Percentiles rank a stretch among this genome's conserved stretches.
These are phyloP conservation scores for Sporothrix variecibatus DNA, from an alignment of 2,329 filamentous ascomycete species.

Conservation along the genomic window DNA sequence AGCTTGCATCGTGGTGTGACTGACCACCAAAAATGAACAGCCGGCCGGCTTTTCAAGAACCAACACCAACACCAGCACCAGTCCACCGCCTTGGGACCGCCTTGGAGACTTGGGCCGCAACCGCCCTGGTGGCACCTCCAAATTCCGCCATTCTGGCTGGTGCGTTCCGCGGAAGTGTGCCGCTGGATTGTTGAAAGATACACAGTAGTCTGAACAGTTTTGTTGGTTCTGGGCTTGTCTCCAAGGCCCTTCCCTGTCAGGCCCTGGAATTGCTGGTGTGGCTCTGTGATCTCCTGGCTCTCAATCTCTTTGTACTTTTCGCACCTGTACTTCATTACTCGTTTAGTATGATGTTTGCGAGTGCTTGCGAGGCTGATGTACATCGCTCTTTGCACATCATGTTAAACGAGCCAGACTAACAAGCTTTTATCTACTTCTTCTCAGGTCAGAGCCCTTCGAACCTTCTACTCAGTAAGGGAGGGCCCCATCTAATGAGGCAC, in stretches of 20 bases:
- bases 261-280: background rate
- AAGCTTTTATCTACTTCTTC: background rate
- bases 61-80: background rate
- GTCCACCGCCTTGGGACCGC: background rate
- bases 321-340: slow-evolving; percentile 4
- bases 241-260: background rate
- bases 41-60: background rate
- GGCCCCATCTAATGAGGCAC: no score
- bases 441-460: background rate
- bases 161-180: background rate
- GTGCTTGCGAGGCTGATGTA: slow-evolving; percentile 1
- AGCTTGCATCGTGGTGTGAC: slow-evolving; percentile 5
- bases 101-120: background rate
- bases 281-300: background rate
- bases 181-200: no score
- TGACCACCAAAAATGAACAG: background rate
- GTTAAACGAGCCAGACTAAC: background rate
- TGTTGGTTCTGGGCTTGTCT: background rate
- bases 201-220: no score
- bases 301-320: background rate
- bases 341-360: background rate
- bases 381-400: background rate
- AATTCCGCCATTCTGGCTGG: background rate
- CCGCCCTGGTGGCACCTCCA: background rate
- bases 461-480: background rate